Base-by-base conservation (phyloP, 225 moss, liverwort and hornwort genomes). In the Antitrichia curtipendula region DNA sequence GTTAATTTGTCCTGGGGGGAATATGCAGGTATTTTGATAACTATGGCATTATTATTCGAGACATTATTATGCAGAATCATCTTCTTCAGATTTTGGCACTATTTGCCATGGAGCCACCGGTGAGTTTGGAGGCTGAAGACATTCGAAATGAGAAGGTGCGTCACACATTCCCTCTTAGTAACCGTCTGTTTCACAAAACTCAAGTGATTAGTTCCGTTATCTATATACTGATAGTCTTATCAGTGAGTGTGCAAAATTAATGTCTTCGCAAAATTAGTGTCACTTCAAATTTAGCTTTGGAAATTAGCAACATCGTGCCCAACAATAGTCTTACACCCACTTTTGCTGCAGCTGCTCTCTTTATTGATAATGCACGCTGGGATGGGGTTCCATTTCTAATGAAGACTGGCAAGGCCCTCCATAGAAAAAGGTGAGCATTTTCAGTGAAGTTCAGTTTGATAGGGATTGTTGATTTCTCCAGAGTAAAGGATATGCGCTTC, bases 11-110 rank as follows among this genome's bases (percentile, higher is more conserved):
- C 38, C 23, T 23, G 49, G 62, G 53, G 25, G 78, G 64, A 78
- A 66, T 71, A 76, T 66, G 76, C 86, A 91, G 88, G 86, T 93
- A 90, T 69, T 93, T 92, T 87, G 92, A 92, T 57, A 92, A 95
- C 86, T 97, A 97, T 80, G 97, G 96, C 70, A n/a, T n/a, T n/a
- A 99, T 99, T 60, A 99, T 99, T 84, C 95, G 98, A 68, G 97
- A 99, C n/a, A n/a, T n/a, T 76, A 99, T 99, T 62, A 97, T 99
- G 98, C 98, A 97, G 92, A 99, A 97, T 90, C 98, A 97, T 89
- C 96, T 97, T 77, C 93, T 97, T 59, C 97, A 99, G 83, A 99
- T 99, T 86, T 88, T 99, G 90, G 98, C 98, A 57, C 92, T 99
- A 18, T 99, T 99, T 94, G 97, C 97, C 34, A 99, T 97, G 98